phyloP scores from a whole-genome alignment of 306 rosid genomes.

The Inga laurina region DNA sequence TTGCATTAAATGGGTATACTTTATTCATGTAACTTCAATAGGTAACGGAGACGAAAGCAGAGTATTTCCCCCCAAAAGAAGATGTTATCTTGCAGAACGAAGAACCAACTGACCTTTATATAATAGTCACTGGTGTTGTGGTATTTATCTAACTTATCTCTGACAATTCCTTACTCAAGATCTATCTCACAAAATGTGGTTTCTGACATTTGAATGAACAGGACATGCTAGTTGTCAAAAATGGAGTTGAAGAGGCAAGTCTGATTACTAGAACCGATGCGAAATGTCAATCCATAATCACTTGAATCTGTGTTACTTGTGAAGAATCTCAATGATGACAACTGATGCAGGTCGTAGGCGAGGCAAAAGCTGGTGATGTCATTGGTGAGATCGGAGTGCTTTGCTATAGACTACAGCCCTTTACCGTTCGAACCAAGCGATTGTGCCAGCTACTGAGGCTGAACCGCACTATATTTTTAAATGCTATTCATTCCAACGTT shows the following conservation, averaged over 20 bases:
- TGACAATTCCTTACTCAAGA: not conserved
- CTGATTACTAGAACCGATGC: not conserved
- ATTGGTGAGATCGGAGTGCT: conserved; percentile 94
- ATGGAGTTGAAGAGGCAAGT: conserved; percentile 84
- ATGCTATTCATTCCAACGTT: conserved; percentile 77
- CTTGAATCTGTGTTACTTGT: not conserved
- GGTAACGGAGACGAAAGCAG: conserved; percentile 99
- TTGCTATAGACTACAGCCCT: conserved; percentile 86
- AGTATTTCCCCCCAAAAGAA: conserved; percentile 96
- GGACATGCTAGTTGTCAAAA: conserved; percentile 69
- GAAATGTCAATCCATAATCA: not conserved
- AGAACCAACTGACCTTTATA: conserved; percentile 93
- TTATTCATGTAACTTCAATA: conserved; percentile 28
- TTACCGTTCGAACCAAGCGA: conserved; percentile 83
- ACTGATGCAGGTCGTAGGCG: conserved; percentile 70
- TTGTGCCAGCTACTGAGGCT: conserved; percentile 80
- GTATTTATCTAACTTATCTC: conserved; percentile 43
- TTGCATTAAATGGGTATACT: conserved; percentile 13
- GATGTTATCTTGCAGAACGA: conserved; percentile 95
- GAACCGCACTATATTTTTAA: conserved; percentile 73
- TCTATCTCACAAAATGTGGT: not conserved
- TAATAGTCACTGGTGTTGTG: conserved; percentile 87
- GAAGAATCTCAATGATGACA: conserved; percentile 16
- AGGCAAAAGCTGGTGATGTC: conserved; percentile 73
- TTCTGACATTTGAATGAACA: conserved; percentile 43